Evolutionary conservation across 441 rosid genomes (phyloP), one percentile per base, ranked within the genome.

Genomic region (Dalechampia spathulata): DNA sequence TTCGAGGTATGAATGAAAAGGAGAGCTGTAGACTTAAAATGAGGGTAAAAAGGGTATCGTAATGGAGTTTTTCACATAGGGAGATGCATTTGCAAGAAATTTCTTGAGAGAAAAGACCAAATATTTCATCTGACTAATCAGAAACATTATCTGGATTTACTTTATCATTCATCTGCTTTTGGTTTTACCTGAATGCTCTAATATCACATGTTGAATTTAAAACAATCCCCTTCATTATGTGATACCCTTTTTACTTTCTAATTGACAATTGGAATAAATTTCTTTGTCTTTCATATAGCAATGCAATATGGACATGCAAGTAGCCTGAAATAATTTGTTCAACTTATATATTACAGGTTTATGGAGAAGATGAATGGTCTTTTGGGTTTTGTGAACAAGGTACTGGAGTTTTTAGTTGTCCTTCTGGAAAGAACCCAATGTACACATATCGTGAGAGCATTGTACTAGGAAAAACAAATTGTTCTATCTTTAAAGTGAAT

Each of bases 331-430:
- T 52, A 57, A 30, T 28, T 52, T 49, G 40, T 61, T 48, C 68
- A 34, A 40, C 17, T 4, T 39, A 21, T 62, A 26, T 21, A 37
- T 32, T 50, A 52, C 79, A 94, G 98, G 78, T 94, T 23, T 81
- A 81, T 78, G 96, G 98, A 57, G 81, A 85, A 7, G 96, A 90
- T 25, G 99, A 94, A 69, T 94, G 99, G 96, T 94, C 99, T 67
- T 90, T 84, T 54, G 98, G 99, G 52, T 94, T 75, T 66, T 94
- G 96, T 42, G 98, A 90, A 39, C 87, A 86, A 39, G 98, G 99
- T 58, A 77, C 88, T 61, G 99, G 99, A 52, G 98, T 87, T 53
- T 94, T 87, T 64, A 80, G 82, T 60, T 94, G 95, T 73, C 94
- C 96, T 22, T 77, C 85, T 52, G 74, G 89, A 60, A 83, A 80